Evolutionary conservation across 169 alveolate genomes (phyloP), one percentile per base, ranked within the genome.

Genomic region (Cyclospora cayetanensis): DNA sequence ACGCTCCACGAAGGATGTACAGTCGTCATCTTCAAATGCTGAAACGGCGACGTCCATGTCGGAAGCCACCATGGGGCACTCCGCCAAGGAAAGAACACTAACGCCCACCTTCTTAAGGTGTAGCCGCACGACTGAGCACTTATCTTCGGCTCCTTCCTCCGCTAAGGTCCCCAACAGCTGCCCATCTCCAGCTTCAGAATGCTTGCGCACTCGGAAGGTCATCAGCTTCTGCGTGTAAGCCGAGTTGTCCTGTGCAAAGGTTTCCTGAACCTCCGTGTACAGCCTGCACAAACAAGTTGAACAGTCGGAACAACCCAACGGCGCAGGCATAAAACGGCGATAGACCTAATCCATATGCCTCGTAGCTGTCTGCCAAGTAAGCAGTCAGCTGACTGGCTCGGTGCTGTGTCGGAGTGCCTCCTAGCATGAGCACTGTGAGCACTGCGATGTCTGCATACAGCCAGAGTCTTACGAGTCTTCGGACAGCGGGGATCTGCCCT

Each of bases 21-120:
- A 74, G 9, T 4, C 12, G 52, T 74, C 85, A 18, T 41, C 35
- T 25, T 41, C 31, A n/a, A 74, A 74, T 11, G 63, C 85, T 4
- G 34, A 11, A 34, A 74, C 20, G 1, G 85, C 39, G n/a, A 43
- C 11, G 5, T 74, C 85, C 34, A 74, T 37, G 53, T 37, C 63
- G n/a, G 55, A 35, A 22, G 63, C 37, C 0, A 74, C 35, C 15
- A 74, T 0, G 4, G 85, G 85, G n/a, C 85, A 74, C 34, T 74
- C 63, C 2, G 65, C 55, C 0, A 74, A 42, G 11, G 85, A 74
- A 12, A 74, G 4, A 0, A 74, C 63, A 2, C 39, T 18, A n/a
- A 74, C 85, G 1, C 65, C 85, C 35, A 41, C 65, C 22, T 27
- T 11, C 63, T 74, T 74, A 18, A 74, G 35, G 53, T 74, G 85